Conservation (phyloP, 2,329 filamentous ascomycete genomes). For the Periconia sp. region DNA sequence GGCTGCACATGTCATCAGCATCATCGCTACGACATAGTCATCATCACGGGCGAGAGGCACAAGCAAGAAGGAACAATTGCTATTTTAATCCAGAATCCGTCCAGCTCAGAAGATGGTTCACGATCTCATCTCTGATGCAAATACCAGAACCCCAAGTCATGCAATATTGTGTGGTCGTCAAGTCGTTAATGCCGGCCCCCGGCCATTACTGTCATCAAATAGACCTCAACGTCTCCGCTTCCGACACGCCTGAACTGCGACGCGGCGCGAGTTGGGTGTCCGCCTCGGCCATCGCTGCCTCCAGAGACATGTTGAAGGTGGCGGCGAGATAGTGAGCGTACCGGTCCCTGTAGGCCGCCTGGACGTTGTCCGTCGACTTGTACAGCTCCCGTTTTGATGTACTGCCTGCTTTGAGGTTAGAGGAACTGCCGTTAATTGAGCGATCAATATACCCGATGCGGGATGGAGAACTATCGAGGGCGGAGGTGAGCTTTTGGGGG, state of each 20-base stretch:
- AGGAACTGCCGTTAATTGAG: slow-evolving; percentile 37
- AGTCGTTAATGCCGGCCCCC: slow-evolving; percentile 18
- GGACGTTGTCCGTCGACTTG: slow-evolving; percentile 39
- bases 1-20: slow-evolving; percentile 24
- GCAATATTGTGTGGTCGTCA: slow-evolving; percentile 27
- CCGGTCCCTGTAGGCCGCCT: slow-evolving; percentile 42
- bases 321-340: slow-evolving; percentile 49
- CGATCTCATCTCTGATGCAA: too few species aligned
- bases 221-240: slow-evolving; percentile 43
- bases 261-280: slow-evolving; percentile 44
- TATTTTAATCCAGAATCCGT: slow-evolving; percentile 24
- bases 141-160: slow-evolving; percentile 8
- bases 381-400: slow-evolving; percentile 41
- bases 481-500: slow-evolving; percentile 35
- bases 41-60: slow-evolving; percentile 20
- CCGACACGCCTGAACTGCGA: slow-evolving; percentile 40
- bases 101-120: too few species aligned
- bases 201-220: slow-evolving; percentile 8
- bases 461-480: slow-evolving; percentile 49
- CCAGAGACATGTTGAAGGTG: slow-evolving; percentile 47
- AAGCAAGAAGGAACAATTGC: slow-evolving; percentile 31
- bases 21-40: slow-evolving; percentile 15
- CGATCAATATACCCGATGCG: slow-evolving; percentile 49
- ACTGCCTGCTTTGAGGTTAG: slow-evolving; percentile 42
- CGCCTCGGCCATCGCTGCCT: slow-evolving; percentile 45